phyloP scores from a whole-genome alignment of 805 yeast genomes.

The Candida tibetensis region DNA sequence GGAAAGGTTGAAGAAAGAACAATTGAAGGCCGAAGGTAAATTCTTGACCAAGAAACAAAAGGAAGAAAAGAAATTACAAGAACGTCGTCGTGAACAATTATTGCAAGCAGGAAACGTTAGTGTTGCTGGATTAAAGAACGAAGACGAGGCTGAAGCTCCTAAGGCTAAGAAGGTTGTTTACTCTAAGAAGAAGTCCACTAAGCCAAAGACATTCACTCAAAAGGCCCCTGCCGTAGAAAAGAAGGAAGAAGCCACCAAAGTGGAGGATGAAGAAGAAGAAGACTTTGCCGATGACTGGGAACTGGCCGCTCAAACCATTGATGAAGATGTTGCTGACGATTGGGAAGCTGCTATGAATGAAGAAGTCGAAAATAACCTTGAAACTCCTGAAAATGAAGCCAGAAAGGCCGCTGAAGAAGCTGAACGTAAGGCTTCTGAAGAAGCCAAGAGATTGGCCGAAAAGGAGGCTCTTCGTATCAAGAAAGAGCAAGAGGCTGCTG shows the following conservation, averaged over 20 bases:
- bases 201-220: slow-evolving; percentile 37
- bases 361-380: slow-evolving; percentile 23
- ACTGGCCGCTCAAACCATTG: slow-evolving; percentile 60
- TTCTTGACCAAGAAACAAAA: slow-evolving; percentile 90
- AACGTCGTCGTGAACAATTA: slow-evolving; percentile 84
- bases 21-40: slow-evolving; percentile 94
- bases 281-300: slow-evolving; percentile 87
- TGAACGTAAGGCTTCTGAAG: slow-evolving; percentile 24
- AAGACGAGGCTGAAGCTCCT: slow-evolving; percentile 22
- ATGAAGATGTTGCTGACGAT: slow-evolving; percentile 48
- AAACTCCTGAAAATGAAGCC: slow-evolving; percentile 16
- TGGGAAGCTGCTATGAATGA: slow-evolving; percentile 51
- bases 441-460: slow-evolving; percentile 25
- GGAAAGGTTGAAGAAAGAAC: slow-evolving; percentile 83
- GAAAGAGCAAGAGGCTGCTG: slow-evolving; percentile 34
- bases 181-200: slow-evolving; percentile 64
- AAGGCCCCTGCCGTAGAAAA: slow-evolving; percentile 17
- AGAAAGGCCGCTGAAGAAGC: slow-evolving; percentile 14
- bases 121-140: slow-evolving; percentile 66
- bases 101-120: slow-evolving; percentile 68
- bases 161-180: slow-evolving; percentile 70
- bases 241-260: slow-evolving; percentile 27
- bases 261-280: slow-evolving; percentile 40
- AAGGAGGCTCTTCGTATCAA: slow-evolving; percentile 23
- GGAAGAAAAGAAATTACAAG: slow-evolving; percentile 82